phyloP scores from a whole-genome alignment of 768 basidiomycete species.

The Fomitopsis pulvina region DNA sequence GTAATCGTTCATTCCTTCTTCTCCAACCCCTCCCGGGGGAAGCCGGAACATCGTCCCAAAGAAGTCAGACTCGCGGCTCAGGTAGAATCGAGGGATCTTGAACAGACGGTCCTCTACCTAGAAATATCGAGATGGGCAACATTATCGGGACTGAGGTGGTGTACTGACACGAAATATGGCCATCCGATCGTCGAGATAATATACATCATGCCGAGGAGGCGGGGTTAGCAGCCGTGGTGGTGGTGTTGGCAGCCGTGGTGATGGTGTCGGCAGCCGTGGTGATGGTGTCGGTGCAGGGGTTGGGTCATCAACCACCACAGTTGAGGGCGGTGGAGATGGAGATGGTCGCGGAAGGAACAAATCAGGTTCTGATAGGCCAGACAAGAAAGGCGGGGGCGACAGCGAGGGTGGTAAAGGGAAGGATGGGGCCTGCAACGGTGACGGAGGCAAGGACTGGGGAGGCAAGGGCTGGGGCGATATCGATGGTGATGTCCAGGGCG shows the following conservation, averaged over 20 bases:
- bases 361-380: background rate
- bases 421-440: background rate
- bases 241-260: background rate
- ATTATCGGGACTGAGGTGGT: background rate
- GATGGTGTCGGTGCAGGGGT: background rate
- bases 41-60: slow-evolving; percentile 29
- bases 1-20: slow-evolving; percentile 26
- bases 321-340: background rate
- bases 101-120: slow-evolving; percentile 30
- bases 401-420: background rate
- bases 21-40: slow-evolving; percentile 15
- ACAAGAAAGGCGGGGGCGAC: background rate
- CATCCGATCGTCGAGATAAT: slow-evolving; percentile 18
- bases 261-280: background rate
- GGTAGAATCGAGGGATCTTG: slow-evolving; percentile 31
- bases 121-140: too few relatives aligned
- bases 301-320: background rate
- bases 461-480: background rate
- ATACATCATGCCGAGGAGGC: slow-evolving; percentile 9
- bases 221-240: background rate
- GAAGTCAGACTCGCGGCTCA: slow-evolving; percentile 27
- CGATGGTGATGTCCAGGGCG: background rate
- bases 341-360: background rate
- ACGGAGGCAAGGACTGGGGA: background rate
- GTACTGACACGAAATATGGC: slow-evolving; percentile 16